Conservation (phyloP, 257 asterid genomes). For the Nicotiana sylvestris region DNA sequence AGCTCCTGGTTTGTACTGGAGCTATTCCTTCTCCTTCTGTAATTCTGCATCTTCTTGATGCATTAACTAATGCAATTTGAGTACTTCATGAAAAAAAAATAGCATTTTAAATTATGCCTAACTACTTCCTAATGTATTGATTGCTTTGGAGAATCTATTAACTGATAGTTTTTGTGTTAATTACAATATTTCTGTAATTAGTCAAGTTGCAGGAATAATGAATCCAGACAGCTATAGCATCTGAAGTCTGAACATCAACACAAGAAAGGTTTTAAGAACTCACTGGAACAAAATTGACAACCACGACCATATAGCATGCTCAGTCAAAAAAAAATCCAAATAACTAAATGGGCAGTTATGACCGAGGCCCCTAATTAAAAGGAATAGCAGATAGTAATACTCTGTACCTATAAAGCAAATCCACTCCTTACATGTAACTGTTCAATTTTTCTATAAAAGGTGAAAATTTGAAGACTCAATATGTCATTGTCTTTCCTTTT, state of each 20-base stretch:
- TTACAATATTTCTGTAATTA: not conserved
- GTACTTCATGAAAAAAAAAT: too few relatives aligned
- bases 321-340: not conserved
- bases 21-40: too few relatives aligned
- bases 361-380: not conserved
- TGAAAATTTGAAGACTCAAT: not conserved
- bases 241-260: not conserved
- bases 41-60: too few relatives aligned
- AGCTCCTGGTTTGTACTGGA: too few relatives aligned
- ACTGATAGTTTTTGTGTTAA: not conserved
- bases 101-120: not conserved
- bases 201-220: not conserved
- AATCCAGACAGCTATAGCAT: not conserved
- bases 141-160: not conserved
- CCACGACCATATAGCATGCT: not conserved
- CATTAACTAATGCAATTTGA: too few relatives aligned
- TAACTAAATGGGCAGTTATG: not conserved
- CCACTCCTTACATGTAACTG: not conserved
- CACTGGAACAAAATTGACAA: not conserved
- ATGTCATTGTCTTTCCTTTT: not conserved
- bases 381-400: not conserved
- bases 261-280: not conserved
- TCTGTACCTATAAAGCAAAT: not conserved
- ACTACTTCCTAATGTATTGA: not conserved
- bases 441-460: not conserved